Evolutionary conservation across 352 stramenopile genomes (phyloP), one percentile per base, ranked within the genome.

Genomic region (Phytophthora pluvialis): DNA sequence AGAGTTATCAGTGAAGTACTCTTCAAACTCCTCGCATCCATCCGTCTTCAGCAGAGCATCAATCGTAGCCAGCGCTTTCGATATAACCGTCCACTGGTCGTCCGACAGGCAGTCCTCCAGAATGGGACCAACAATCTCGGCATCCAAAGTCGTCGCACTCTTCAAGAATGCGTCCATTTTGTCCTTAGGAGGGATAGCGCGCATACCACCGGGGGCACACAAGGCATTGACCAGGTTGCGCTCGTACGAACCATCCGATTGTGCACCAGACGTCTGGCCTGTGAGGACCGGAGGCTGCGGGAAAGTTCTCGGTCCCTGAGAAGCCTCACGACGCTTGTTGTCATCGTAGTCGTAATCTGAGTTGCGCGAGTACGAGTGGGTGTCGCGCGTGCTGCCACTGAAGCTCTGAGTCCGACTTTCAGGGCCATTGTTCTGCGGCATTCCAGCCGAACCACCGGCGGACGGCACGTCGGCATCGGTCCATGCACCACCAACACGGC

Each of bases 51-150:
- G 64, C 46, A 96, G 58, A 10, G 85, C 86, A 64, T 98, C 94
- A 60, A 98, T 98, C 26, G 97, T 97, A 53, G 94, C 94, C 8
- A 98, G 75, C 1, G 94, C 95, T 74, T 98, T 98, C 8, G 93
- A 97, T 28, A 96, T 81, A 67, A 98, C 91, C 35, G 83, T 92
- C 87, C 87, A 95, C 48, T 91, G 80, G 5, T 90, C 83, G 46
- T 98, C 92, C 47, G 93, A 93, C 15, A 98, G 81, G 43, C 86
- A 96, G 73, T 98, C 95, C 67, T 98, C 85, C 5, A 98, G 70
- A 60, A 96, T 97, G 0, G 94, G 95, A 32, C 95, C 97, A 32
- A 98, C 88, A 38, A 98, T 89, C 61, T 98, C 95, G 0, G 94
- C 75, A 63, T 98, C 94, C 15, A 98, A 77, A 25, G 88, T 97